These are phyloP conservation scores for Cyberlindnera meyerae DNA, from an alignment of 805 yeast species.

Conservation along the genomic window DNA sequence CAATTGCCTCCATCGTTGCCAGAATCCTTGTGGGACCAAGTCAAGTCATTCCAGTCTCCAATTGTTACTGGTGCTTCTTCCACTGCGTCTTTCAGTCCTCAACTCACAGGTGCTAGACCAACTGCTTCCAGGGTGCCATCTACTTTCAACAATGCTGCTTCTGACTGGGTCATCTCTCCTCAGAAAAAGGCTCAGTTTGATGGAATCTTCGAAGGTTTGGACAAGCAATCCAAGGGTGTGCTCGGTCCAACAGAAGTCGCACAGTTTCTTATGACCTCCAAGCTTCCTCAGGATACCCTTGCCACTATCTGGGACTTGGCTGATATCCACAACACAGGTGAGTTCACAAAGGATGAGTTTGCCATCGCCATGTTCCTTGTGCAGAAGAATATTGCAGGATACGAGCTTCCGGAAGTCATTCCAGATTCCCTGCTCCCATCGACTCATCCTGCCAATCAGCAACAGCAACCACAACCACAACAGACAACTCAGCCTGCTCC, in stretches of 20 bases:
- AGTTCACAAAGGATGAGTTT: constrained; percentile 76
- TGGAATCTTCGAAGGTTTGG: constrained; percentile 71
- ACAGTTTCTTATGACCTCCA: constrained; percentile 81
- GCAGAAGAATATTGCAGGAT: constrained; percentile 76
- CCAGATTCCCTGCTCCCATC: constrained; percentile 54
- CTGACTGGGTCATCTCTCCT: constrained; percentile 65
- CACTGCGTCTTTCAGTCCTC: constrained; percentile 16
- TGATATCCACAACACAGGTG: constrained; percentile 82
- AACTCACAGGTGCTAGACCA: constrained; percentile 22
- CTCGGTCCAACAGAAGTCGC: constrained; percentile 81
- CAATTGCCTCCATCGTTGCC: constrained; percentile 52
- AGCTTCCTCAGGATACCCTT: constrained; percentile 74
- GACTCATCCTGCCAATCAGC: constrained; percentile 18
- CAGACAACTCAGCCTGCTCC: constrained; percentile 13
- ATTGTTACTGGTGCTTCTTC: constrained; percentile 13
- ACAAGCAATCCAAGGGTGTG: constrained; percentile 54
- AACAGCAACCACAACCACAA: constrained; percentile 15
- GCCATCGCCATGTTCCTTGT: constrained; percentile 92
- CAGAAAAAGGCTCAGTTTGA: constrained; percentile 76
- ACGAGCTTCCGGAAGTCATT: constrained; percentile 68
- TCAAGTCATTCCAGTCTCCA: constrained; percentile 20
- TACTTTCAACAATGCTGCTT: constrained; percentile 32
- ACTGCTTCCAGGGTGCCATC: constrained; percentile 33
- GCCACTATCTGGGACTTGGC: constrained; percentile 95
- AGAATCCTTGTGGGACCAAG: constrained; percentile 33